These are phyloP conservation scores for Candida methanosorbosa DNA, from an alignment of 805 yeast species.

Conservation along the genomic window DNA sequence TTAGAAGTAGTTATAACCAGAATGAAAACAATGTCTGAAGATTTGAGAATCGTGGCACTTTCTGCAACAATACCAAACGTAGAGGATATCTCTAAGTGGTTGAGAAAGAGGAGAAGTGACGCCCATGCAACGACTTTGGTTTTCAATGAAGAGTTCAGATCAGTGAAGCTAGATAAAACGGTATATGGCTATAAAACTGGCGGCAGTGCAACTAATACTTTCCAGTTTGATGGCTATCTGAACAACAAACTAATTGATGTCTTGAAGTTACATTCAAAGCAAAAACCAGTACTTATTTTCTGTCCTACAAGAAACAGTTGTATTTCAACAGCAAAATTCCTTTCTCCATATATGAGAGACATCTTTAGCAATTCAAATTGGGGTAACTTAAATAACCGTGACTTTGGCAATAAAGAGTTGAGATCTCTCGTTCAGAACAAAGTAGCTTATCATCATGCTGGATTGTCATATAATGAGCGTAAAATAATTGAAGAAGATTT, in stretches of 20 bases:
- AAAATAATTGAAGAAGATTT: constrained; percentile 35
- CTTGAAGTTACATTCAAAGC: constrained; percentile 27
- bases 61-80: constrained; percentile 51
- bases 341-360: constrained; percentile 7
- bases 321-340: constrained; percentile 34
- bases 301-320: constrained; percentile 47
- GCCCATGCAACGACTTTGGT: constrained; percentile 26
- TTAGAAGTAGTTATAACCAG: constrained; percentile 40
- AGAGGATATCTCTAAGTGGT: constrained; percentile 38
- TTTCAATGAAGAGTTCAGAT: constrained; percentile 40
- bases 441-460: constrained; percentile 53
- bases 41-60: constrained; percentile 34
- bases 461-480: constrained; percentile 40
- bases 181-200: constrained; percentile 33
- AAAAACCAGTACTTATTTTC: constrained; percentile 39
- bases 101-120: constrained; percentile 12
- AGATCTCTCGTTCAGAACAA: constrained; percentile 21
- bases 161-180: constrained; percentile 31
- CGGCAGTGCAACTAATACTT: constrained; percentile 30
- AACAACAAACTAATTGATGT: constrained; percentile 33
- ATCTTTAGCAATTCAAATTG: background rate
- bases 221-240: constrained; percentile 36
- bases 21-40: constrained; percentile 30
- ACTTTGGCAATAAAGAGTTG: constrained; percentile 20
- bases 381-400: background rate